phyloP scores from a whole-genome alignment of 768 basidiomycete species.

The Leccinum imitatum region DNA sequence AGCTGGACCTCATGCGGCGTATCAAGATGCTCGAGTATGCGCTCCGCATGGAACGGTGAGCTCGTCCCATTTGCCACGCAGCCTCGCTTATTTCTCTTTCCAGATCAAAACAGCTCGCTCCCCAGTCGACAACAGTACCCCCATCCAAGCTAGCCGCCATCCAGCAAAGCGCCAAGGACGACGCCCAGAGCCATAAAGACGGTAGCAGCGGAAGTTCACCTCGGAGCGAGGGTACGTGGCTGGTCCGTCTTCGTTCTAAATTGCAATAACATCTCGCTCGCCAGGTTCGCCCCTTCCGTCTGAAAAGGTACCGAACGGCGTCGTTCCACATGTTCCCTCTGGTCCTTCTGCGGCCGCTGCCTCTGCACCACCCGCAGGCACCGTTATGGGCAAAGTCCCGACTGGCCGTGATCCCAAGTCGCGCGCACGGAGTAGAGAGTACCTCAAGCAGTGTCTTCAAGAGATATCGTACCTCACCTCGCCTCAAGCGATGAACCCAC shows the following conservation, averaged over 20 bases:
- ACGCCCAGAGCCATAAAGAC: conserved; percentile 69
- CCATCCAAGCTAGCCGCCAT: conserved; percentile 65
- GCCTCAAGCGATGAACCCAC: conserved; percentile 94
- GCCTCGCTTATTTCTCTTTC: conserved; percentile 17
- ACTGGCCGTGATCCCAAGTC: conserved; percentile 93
- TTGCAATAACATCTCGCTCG: conserved; percentile 6
- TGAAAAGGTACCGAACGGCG: conserved; percentile 68
- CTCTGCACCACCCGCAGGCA: conserved; percentile 37
- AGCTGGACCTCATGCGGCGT: conserved; percentile 91
- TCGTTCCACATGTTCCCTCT: conserved; percentile 52
- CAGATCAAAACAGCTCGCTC: conserved; percentile 79
- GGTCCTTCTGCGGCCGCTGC: conserved; percentile 36
- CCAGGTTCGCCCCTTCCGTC: conserved; percentile 72
- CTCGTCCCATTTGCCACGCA: conserved; percentile 4
- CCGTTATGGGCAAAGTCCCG: conserved; percentile 65
- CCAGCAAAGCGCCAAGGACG: conserved; percentile 69
- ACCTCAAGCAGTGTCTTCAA: conserved; percentile 98
- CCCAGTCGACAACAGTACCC: conserved; percentile 54
- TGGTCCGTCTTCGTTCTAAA: conserved; percentile 4
- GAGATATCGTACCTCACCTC: conserved; percentile 98
- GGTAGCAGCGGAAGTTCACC: conserved; percentile 83
- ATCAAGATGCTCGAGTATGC: conserved; percentile 99
- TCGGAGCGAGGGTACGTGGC: conserved; percentile 69
- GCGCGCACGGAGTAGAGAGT: conserved; percentile 91
- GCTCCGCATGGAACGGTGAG: conserved; percentile 90